Percentiles rank a stretch among this genome's conserved stretches.
phyloP scores from a whole-genome alignment of 495 filamentous ascomycete genomes.

The Penicillium roqueforti region DNA sequence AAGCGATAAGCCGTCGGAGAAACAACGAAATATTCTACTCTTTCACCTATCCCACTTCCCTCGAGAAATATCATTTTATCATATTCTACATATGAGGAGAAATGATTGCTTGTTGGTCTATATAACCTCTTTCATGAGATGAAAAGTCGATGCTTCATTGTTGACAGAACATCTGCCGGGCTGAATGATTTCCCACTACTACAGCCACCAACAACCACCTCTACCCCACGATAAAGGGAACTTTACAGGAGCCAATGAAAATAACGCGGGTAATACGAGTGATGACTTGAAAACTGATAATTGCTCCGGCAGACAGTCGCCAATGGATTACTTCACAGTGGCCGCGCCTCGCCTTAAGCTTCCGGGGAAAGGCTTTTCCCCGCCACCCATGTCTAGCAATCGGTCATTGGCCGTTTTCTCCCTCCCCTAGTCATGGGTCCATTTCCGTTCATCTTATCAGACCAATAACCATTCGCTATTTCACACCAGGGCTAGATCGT shows the following conservation, averaged over 20 bases:
- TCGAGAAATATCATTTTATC: not conserved
- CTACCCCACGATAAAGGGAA: constrained; percentile 22
- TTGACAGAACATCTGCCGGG: constrained; percentile 15
- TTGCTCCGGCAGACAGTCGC: too few species aligned
- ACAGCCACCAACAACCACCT: too few species aligned
- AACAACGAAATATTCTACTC: constrained; percentile 31
- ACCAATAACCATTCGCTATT: not conserved
- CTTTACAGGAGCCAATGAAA: constrained; percentile 6
- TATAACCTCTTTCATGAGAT: too few species aligned
- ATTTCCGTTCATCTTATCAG: constrained; percentile 11
- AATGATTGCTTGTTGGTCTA: not conserved
- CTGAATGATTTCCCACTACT: constrained; percentile 29
- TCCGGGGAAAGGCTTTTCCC: constrained; percentile 29
- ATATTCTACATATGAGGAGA: too few species aligned
- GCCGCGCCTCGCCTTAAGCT: not conserved
- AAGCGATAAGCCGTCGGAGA: constrained; percentile 15
- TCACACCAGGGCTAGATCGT: not conserved
- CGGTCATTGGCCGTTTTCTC: constrained; percentile 12
- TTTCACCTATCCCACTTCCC: constrained; percentile 1
- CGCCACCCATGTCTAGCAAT: constrained; percentile 5
- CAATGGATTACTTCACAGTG: not conserved
- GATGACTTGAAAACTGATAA: not conserved
- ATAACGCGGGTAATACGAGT: not conserved
- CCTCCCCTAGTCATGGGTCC: constrained; percentile 4
- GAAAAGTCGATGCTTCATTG: not conserved